Evolutionary conservation across 2,329 filamentous ascomycete species (phyloP), one percentile per base, ranked within the genome.

Genomic region (Colletotrichum eleusines): DNA sequence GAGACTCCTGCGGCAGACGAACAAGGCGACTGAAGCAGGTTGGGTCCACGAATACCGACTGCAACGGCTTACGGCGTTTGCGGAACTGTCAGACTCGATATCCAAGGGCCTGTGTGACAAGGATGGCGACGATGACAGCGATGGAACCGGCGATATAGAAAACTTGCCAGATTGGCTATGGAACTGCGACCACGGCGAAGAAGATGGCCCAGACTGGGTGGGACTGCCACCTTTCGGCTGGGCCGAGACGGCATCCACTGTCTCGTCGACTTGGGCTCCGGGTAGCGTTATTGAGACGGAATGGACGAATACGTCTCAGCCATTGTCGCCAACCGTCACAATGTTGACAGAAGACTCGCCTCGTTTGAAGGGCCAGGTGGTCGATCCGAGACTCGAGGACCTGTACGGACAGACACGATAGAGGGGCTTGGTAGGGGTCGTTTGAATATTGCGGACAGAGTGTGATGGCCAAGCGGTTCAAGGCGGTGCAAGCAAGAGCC

Each of bases 1-100:
- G 62, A 76, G 69, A 12, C 74, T 77, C 5, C 69, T 79, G 26
- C 72, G 68, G 73, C 76, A 63, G 66, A 73, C 72, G 73, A 60
- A 69, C 51, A 18, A 75, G 71, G 46, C 23, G 33, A 42, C 20
- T 20, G 78, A 77, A 55, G 79, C 78, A 38, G 72, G 69, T 26
- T 74, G 73, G 16, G 72, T 80, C 35, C 74, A 75, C 11, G 69
- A 75, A 58, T 77, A 79, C 50, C 76, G 78, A 14, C 75, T 80
- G 51, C 61, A 72, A 28, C 76, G 77, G 20, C 64, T 80, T 38
- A 74, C 74, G 26, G 73, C 74, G 31, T 80, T 80, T 69, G 78
- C 77, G 9, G 73, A 71, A 51, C 77, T 77, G 66, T 76, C 73
- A 9, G 71, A 42, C 4, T 69, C 51, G 23, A 63, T 74, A 6